phyloP scores from a whole-genome alignment of 2,329 filamentous ascomycete species.

The Diplodia sapinea region DNA sequence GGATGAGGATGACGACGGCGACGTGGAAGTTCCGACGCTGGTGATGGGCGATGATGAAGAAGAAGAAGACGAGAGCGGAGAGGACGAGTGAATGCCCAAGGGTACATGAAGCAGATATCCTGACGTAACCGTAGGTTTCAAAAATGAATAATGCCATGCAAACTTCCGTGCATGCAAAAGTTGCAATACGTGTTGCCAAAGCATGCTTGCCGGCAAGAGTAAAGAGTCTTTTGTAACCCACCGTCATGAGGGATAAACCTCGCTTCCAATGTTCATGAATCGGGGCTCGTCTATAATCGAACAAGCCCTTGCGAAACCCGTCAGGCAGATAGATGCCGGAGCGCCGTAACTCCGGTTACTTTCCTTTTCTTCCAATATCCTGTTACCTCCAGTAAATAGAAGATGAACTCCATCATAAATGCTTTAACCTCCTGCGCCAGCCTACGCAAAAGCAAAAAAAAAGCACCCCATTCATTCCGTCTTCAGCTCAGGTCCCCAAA shows the following conservation, averaged over 20 bases:
- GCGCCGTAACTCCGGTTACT: not conserved
- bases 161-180: not conserved
- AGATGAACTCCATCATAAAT: not conserved
- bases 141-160: not conserved
- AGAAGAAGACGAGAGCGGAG: conserved; percentile 7
- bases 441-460: not conserved
- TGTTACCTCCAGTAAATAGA: not conserved
- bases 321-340: not conserved
- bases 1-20: conserved; percentile 27
- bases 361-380: not conserved
- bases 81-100: not conserved
- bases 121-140: not conserved
- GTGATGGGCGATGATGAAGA: conserved; percentile 27
- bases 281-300: not conserved
- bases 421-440: not conserved
- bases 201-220: not conserved
- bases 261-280: not conserved
- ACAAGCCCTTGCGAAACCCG: not conserved
- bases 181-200: not conserved
- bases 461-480: conserved; percentile 3
- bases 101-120: not conserved
- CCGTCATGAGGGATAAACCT: not conserved
- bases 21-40: conserved; percentile 29
- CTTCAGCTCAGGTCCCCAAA: conserved; percentile 51
- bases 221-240: not conserved